Base-by-base conservation (phyloP, 306 rosid genomes). In the Acacia confusa region DNA sequence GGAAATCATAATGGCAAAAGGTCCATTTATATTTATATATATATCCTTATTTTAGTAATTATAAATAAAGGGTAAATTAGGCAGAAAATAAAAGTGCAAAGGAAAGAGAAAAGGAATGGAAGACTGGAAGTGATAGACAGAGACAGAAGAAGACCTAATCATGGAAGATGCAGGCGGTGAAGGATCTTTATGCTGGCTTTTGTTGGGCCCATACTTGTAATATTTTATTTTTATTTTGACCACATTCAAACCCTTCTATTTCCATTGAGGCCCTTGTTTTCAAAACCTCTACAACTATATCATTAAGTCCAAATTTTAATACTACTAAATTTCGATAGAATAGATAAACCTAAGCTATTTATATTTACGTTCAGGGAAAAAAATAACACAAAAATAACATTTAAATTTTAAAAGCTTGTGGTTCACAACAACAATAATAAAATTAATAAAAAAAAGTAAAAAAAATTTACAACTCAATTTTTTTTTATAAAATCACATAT, bases 141-240 rank as follows among this genome's bases (percentile, higher is more conserved):
- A 16, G 55, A 48, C 20, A 15, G 55, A 4, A 16, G 55, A 16
- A 48, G 6, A 48, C 55, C 55, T 15, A 48, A 48, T 48, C 55
- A 20, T 19, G 60, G 58, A 53, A 17, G 40, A 32, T 13, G 43
- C 7, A 19, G 58, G 22, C 15, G 47, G 9, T 4, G 55, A 14
- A 64, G 38, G 68, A 55, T 50, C 84, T 74, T 80, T 72, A 68
- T 73, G 38, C 58, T 65, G 17, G 70, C 69, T 73, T 81, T 74
- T 74, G 36, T 36, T 74, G 75, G 74, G 58, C 4, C 74, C 74
- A 77, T 1, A 53, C 22, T 19, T 53, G 20, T 53, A 53, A 50
- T 14, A 4, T 6, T 17, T 4, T 53, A 53, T 7, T 19, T 53
- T 20, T 7, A 19, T 20, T 81, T 74, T 81, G 79, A 74, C 84